Percentiles rank a stretch among this genome's conserved stretches.
Evolutionary conservation across 2,329 filamentous ascomycete species (phyloP).

Genomic region (Pseudocercospora eumusae): DNA sequence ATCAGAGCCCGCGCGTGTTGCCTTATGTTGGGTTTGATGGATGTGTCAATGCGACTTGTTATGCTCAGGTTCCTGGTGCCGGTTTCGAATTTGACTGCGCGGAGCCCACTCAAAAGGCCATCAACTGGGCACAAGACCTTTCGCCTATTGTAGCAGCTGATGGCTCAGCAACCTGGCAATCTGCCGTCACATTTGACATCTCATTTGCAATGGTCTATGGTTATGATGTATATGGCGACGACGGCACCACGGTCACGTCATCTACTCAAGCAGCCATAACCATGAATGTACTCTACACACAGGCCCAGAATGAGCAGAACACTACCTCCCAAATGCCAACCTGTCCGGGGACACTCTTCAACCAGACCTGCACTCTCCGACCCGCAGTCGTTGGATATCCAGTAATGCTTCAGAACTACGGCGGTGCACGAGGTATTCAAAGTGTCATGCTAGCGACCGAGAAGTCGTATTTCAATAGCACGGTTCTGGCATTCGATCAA

Average conservation of each 20-base stretch:
- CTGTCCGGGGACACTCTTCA: not conserved
- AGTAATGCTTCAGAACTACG: not conserved
- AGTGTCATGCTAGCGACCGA: not conserved
- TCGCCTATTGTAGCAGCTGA: not conserved
- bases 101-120: slow-evolving; percentile 1
- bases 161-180: not conserved
- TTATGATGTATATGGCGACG: not conserved
- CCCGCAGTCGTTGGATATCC: not conserved
- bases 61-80: slow-evolving; percentile 18
- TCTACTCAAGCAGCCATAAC: not conserved
- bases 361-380: not conserved
- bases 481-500: not conserved
- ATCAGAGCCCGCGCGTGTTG: slow-evolving; percentile 4
- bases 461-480: not conserved
- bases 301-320: not conserved
- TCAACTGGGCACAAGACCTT: not conserved
- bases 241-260: not conserved
- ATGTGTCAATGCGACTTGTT: slow-evolving; percentile 19
- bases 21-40: slow-evolving; percentile 7
- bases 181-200: not conserved
- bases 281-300: not conserved
- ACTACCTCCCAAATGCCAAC: not conserved
- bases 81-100: slow-evolving; percentile 30
- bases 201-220: not conserved
- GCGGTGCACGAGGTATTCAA: not conserved